Evolutionary conservation across 805 yeast genomes (phyloP), one percentile per base, ranked within the genome.

Genomic region (Lipomyces kockii): DNA sequence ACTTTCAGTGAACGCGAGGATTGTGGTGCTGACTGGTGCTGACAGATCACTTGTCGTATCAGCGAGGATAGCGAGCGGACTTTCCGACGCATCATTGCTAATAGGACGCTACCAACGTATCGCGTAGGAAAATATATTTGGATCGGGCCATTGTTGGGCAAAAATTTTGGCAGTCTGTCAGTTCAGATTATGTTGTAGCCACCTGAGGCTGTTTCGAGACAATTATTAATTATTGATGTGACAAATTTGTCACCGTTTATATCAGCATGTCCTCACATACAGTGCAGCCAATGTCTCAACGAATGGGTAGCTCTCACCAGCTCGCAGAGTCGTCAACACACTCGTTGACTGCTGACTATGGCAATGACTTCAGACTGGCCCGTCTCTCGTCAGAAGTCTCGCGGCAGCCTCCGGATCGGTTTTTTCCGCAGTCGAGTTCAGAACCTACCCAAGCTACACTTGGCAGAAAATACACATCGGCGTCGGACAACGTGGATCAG

Each of bases 351-450:
- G 43, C 32, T 37, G 39, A 43, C 55, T 9, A 52, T 25, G 34
- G 34, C 55, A 52, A 52, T 22, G 55, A 52, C 55, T 52, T 25
- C 34, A 52, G 34, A 25, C 35, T 52, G 17, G 55, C 55, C 17
- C 55, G 55, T 14, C 55, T 52, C 55, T 52, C 55, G 29, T 52
- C 55, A 7, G 55, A 52, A 29, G n/a, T 14, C 17, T 25, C 34
- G 5, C 22, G 22, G 20, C 49, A 43, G 22, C 49, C 49, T 43
- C 49, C n/a, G 49, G 49, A 43, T 43, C 20, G 22, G 20, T n/a
- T 5, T 43, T 17, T 43, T n/a, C 49, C 49, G 49, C n/a, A 22
- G 22, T 25, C 55, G n/a, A 25, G 32, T 11, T 29, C 55, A 25
- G 34, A 52, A 7, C 55, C 27, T 52, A 25, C n/a, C 20, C 55